Percentiles rank a stretch among this genome's conserved stretches.
These are phyloP conservation scores for Pisolithus orientalis DNA, from an alignment of 768 basidiomycete species.

Conservation along the genomic window DNA sequence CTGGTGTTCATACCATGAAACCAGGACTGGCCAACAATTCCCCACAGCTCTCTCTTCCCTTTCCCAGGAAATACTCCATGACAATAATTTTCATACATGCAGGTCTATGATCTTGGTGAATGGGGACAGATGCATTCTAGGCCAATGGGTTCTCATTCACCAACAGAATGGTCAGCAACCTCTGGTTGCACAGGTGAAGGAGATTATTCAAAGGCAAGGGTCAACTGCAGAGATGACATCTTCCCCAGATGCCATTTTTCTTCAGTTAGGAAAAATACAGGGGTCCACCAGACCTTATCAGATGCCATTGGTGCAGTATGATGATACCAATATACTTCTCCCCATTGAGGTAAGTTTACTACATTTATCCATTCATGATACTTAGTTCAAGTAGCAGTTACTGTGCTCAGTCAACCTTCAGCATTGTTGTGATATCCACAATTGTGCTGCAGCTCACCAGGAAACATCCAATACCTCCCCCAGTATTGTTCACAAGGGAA, in stretches of 20 bases:
- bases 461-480: not conserved
- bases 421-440: slow-evolving; percentile 13
- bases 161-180: not conserved
- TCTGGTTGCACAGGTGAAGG: not conserved
- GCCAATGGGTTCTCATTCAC: not conserved
- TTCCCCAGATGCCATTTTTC: not conserved
- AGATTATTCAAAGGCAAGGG: not conserved
- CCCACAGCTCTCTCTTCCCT: no score
- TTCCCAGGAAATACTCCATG: no score
- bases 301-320: not conserved
- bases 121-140: not conserved
- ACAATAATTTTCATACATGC: not conserved
- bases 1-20: not conserved
- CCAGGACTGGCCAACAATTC: no score
- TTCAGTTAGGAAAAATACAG: not conserved
- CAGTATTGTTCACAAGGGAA: not conserved
- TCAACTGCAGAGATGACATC: not conserved
- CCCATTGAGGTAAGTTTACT: not conserved
- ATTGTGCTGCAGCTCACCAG: slow-evolving; percentile 1
- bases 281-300: not conserved
- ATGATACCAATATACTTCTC: not conserved
- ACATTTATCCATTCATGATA: not conserved
- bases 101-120: not conserved
- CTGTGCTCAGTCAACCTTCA: slow-evolving; percentile 16
- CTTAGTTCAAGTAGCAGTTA: slow-evolving; percentile 5